phyloP scores from a whole-genome alignment of 1,284 basidiomycete genomes.

The Paramarasmius palmivorus region DNA sequence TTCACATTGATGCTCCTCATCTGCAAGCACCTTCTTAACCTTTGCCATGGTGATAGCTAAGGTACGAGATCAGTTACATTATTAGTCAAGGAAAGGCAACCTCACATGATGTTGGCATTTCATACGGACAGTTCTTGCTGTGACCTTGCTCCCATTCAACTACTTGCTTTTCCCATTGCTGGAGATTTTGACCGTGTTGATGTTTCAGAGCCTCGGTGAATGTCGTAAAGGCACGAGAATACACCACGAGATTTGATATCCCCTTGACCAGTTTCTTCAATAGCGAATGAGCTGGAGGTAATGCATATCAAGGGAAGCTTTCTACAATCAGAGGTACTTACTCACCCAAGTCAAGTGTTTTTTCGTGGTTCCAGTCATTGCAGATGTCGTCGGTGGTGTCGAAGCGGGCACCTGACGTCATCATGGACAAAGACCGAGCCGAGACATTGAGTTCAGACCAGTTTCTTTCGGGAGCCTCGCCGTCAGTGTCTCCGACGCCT shows the following conservation, averaged over 20 bases:
- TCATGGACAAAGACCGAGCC: slow-evolving; percentile 25
- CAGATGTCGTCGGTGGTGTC: slow-evolving; percentile 32
- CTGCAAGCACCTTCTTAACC: no score
- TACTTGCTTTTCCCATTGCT: no score
- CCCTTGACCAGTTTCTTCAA: neutral
- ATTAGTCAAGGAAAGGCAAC: no score
- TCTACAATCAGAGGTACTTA: neutral
- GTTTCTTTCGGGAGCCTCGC: slow-evolving; percentile 27
- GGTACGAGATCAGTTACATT: no score
- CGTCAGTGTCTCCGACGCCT: slow-evolving; percentile 25
- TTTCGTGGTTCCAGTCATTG: slow-evolving; percentile 26
- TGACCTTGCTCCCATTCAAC: no score
- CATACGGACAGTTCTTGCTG: no score
- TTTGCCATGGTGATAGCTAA: no score
- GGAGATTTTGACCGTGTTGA: no score
- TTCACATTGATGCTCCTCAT: no score
- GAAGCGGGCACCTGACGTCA: slow-evolving; percentile 27
- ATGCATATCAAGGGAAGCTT: neutral
- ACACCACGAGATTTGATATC: neutral
- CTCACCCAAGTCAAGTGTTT: slow-evolving; percentile 23
- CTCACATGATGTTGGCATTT: no score
- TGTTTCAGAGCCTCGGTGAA: neutral
- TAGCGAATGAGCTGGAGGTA: neutral
- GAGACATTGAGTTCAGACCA: slow-evolving; percentile 27
- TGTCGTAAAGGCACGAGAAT: neutral